These are phyloP conservation scores for Xanthoceras sorbifolium DNA, from an alignment of 345 rosid genomes.

Conservation along the genomic window DNA sequence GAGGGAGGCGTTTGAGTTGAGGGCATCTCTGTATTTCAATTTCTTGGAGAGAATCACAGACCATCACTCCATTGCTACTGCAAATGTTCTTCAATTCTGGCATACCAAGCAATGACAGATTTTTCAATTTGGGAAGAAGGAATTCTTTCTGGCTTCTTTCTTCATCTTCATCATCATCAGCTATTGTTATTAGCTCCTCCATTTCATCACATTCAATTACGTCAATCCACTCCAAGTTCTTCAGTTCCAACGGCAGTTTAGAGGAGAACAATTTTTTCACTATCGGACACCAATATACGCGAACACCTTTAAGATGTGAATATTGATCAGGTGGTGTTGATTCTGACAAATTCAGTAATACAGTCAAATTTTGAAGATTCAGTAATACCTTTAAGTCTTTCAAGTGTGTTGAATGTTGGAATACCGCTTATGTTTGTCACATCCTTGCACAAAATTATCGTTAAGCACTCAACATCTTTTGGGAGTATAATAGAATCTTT, in stretches of 20 bases:
- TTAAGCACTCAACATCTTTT: not conserved
- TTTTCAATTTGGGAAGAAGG: not conserved
- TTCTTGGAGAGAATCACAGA: constrained; percentile 8
- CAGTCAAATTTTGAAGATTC: not conserved
- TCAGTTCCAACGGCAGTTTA: not conserved
- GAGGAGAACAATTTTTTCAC: not conserved
- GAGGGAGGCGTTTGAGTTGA: not conserved
- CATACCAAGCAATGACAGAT: not conserved
- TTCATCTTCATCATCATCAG: not conserved
- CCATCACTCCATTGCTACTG: not conserved
- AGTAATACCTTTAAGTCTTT: not conserved
- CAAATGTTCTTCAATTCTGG: not conserved
- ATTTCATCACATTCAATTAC: not conserved
- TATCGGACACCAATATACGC: not conserved
- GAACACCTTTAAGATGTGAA: not conserved
- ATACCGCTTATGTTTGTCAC: not conserved
- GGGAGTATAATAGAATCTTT: not conserved
- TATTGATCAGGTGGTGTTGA: not conserved
- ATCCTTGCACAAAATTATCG: too few relatives aligned
- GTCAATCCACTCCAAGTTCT: not conserved
- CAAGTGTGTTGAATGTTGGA: not conserved
- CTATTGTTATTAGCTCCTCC: not conserved
- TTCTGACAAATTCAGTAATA: not conserved
- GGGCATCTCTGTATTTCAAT: not conserved
- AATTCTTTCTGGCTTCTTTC: not conserved